phyloP scores from a whole-genome alignment of 2,329 filamentous ascomycete genomes.

The Dothiorella sarmentorum region DNA sequence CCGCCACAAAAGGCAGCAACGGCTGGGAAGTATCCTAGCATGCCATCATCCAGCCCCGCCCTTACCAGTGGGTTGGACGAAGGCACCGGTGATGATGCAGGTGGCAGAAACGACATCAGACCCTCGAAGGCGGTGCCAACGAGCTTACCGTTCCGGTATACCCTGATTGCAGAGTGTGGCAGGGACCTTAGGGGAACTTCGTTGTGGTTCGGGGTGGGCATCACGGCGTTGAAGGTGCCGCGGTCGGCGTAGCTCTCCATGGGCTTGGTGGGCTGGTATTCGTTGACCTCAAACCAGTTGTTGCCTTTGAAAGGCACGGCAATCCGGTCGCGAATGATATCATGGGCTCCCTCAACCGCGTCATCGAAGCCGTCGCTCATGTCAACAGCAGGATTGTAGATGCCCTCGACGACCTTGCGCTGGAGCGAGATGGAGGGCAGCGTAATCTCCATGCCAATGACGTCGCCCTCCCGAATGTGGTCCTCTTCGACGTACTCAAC shows the following conservation, averaged over 20 bases:
- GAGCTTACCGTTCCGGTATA: slow-evolving; percentile 88
- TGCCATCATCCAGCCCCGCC: slow-evolving; percentile 87
- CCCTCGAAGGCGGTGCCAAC: slow-evolving; percentile 87
- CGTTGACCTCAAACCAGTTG: slow-evolving; percentile 89
- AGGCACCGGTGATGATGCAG: slow-evolving; percentile 71
- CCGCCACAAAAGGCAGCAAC: slow-evolving; percentile 90
- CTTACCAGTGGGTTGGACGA: slow-evolving; percentile 47
- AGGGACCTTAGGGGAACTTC: slow-evolving; percentile 76
- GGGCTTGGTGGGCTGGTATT: slow-evolving; percentile 83
- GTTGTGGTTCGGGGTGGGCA: slow-evolving; percentile 69
- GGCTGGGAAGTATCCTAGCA: slow-evolving; percentile 92
- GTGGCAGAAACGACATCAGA: slow-evolving; percentile 85
- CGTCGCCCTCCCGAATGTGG: slow-evolving; percentile 81
- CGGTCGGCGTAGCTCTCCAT: slow-evolving; percentile 64
- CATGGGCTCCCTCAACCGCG: slow-evolving; percentile 58
- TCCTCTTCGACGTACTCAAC: slow-evolving; percentile 58
- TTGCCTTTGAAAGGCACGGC: slow-evolving; percentile 92
- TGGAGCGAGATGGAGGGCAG: slow-evolving; percentile 83
- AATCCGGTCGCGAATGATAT: slow-evolving; percentile 91
- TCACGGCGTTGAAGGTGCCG: slow-evolving; percentile 60
- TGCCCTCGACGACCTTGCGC: slow-evolving; percentile 79
- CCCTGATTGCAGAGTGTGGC: slow-evolving; percentile 77
- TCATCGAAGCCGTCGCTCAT: slow-evolving; percentile 55
- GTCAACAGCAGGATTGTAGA: slow-evolving; percentile 84
- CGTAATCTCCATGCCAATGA: slow-evolving; percentile 89